Evolutionary conservation across 805 yeast genomes (phyloP).

Genomic region (Cyberlindnera petersonii): DNA sequence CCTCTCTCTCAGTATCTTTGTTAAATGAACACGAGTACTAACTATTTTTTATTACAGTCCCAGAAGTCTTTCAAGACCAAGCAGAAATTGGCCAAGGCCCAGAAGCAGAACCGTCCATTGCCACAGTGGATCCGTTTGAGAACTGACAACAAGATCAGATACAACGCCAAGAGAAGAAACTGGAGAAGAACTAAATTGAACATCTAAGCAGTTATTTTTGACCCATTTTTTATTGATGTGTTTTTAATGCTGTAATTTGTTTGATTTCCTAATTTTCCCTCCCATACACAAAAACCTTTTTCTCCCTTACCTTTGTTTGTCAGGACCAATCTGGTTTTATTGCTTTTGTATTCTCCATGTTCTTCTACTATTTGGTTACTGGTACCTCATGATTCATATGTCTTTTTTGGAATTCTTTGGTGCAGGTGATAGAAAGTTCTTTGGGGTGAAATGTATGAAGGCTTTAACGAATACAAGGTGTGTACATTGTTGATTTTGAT

Average conservation of each 20-base stretch:
- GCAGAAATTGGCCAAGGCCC: slow-evolving; percentile 98
- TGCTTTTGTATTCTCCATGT: slow-evolving; percentile 1
- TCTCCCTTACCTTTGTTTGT: slow-evolving; percentile 4
- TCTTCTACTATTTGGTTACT: slow-evolving; percentile 7
- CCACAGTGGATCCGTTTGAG: slow-evolving; percentile 99
- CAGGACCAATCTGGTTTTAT: background rate
- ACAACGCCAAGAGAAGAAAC: slow-evolving; percentile 99
- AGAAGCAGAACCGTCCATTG: slow-evolving; percentile 98
- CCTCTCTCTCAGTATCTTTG: background rate
- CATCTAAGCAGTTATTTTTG: slow-evolving; percentile 66
- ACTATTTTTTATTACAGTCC: slow-evolving; percentile 46
- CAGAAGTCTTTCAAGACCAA: slow-evolving; percentile 95
- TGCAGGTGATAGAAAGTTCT: no score
- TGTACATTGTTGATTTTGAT: slow-evolving; percentile 29
- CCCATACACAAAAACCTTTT: slow-evolving; percentile 3
- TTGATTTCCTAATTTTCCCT: slow-evolving; percentile 10
- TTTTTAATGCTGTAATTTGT: slow-evolving; percentile 10
- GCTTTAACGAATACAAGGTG: slow-evolving; percentile 18
- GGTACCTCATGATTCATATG: background rate
- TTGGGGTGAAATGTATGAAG: no score
- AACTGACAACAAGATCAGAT: slow-evolving; percentile 96
- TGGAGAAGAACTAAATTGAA: slow-evolving; percentile 99
- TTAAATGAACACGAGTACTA: slow-evolving; percentile 14
- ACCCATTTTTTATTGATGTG: slow-evolving; percentile 5
- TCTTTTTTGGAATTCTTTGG: no score